phyloP scores from a whole-genome alignment of 306 rosid species.

The Cyclanthera cordifolia region DNA sequence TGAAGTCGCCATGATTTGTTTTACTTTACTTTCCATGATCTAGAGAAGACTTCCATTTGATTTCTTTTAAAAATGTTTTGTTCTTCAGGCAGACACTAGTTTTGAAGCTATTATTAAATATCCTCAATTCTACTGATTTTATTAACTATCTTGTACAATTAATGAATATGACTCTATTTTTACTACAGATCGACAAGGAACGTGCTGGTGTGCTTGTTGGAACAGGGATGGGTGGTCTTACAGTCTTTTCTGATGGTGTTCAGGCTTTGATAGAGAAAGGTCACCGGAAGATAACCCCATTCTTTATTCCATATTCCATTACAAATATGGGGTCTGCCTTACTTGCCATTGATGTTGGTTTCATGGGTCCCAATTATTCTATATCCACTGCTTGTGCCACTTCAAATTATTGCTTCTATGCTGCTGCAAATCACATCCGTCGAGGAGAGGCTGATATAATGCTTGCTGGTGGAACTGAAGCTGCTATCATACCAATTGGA shows the following conservation, averaged over 20 bases:
- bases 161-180: background rate
- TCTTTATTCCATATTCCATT: constrained; percentile 86
- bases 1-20: background rate
- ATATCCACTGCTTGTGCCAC: constrained; percentile 98
- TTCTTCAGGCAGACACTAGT: background rate
- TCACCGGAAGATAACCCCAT: constrained; percentile 75
- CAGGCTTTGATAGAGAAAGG: constrained; percentile 75
- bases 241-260: constrained; percentile 80
- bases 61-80: background rate
- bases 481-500: constrained; percentile 88
- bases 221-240: constrained; percentile 91
- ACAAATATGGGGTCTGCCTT: constrained; percentile 96
- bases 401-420: constrained; percentile 85
- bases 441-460: constrained; percentile 95
- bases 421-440: constrained; percentile 97
- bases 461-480: constrained; percentile 97
- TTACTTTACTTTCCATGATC: background rate
- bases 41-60: constrained; percentile 1
- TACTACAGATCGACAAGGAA: constrained; percentile 59
- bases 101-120: background rate
- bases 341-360: constrained; percentile 84
- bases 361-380: constrained; percentile 94
- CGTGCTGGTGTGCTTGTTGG: constrained; percentile 91
- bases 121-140: background rate
- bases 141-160: background rate